phyloP scores from a whole-genome alignment of 345 rosid species.

The Noccaea bulbosa region DNA sequence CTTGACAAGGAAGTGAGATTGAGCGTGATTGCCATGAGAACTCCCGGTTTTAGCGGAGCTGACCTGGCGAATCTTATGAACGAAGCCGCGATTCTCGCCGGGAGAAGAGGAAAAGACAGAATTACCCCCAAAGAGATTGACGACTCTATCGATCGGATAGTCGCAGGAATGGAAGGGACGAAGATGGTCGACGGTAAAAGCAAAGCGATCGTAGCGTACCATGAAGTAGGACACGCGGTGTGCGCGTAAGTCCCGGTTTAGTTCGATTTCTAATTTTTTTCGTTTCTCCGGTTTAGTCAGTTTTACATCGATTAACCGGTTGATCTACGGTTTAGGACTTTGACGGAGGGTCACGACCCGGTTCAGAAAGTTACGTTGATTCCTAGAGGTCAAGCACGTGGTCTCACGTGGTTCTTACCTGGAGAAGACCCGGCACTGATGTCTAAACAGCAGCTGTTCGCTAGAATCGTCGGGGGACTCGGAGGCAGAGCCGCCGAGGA shows the following conservation, averaged over 20 bases:
- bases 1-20: slow-evolving; percentile 62
- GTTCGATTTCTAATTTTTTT: background rate
- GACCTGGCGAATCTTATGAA: slow-evolving; percentile 83
- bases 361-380: slow-evolving; percentile 72
- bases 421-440: slow-evolving; percentile 65
- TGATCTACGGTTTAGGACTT: slow-evolving; percentile 46
- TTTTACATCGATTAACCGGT: background rate
- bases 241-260: slow-evolving; percentile 55
- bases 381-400: slow-evolving; percentile 84
- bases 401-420: slow-evolving; percentile 76
- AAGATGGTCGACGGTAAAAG: slow-evolving; percentile 74
- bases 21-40: slow-evolving; percentile 64
- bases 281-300: background rate
- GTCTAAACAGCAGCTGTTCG: slow-evolving; percentile 65
- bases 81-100: slow-evolving; percentile 81
- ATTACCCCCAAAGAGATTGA: slow-evolving; percentile 65
- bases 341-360: slow-evolving; percentile 72
- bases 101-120: slow-evolving; percentile 66
- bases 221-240: slow-evolving; percentile 76
- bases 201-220: slow-evolving; percentile 72
- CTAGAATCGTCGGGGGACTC: slow-evolving; percentile 73
- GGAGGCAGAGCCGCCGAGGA: slow-evolving; percentile 82
- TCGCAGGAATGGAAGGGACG: slow-evolving; percentile 81
- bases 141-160: slow-evolving; percentile 68
- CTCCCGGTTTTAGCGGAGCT: slow-evolving; percentile 86